Conservation (phyloP, 2,329 filamentous ascomycete genomes). For the Xylariaceae sp. region DNA sequence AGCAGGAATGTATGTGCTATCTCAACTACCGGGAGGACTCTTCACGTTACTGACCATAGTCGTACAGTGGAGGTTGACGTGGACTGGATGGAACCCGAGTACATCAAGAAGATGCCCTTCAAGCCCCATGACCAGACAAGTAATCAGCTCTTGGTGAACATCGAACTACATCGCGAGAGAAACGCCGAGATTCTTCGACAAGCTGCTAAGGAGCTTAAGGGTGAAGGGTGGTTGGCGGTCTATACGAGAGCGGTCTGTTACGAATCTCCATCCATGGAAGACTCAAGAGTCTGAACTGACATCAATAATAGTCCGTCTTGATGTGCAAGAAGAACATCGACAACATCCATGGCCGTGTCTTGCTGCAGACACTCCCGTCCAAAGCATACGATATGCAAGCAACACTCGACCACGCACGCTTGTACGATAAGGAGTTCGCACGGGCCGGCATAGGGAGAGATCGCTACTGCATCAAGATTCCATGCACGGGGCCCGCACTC, state of each 20-base stretch:
- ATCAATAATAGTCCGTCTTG: constrained; percentile 35
- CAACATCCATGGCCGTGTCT: constrained; percentile 42
- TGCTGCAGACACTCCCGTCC: constrained; percentile 44
- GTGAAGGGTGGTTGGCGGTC: constrained; percentile 43
- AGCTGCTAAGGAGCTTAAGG: constrained; percentile 40
- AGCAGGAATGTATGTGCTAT: constrained; percentile 7
- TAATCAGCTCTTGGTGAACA: constrained; percentile 46
- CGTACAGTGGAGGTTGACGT: constrained; percentile 45
- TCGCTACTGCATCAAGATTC: constrained; percentile 48
- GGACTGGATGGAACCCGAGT: constrained; percentile 48
- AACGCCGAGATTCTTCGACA: constrained; percentile 40
- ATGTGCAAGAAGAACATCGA: constrained; percentile 44
- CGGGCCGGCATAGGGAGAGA: constrained; percentile 41
- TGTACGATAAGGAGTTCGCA: constrained; percentile 44
- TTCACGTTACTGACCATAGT: background rate
- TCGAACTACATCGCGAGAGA: constrained; percentile 40
- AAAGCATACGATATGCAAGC: constrained; percentile 42
- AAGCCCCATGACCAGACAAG: constrained; percentile 45
- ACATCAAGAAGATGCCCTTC: constrained; percentile 41
- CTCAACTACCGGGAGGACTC: background rate
- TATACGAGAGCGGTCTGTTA: constrained; percentile 41
- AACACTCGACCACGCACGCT: constrained; percentile 42
- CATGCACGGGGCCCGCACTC: constrained; percentile 43
- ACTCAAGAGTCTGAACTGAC: background rate
- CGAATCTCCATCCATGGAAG: background rate